Base-by-base conservation (phyloP, 2,329 filamentous ascomycete species). In the Mycosphaerella arachidis region DNA sequence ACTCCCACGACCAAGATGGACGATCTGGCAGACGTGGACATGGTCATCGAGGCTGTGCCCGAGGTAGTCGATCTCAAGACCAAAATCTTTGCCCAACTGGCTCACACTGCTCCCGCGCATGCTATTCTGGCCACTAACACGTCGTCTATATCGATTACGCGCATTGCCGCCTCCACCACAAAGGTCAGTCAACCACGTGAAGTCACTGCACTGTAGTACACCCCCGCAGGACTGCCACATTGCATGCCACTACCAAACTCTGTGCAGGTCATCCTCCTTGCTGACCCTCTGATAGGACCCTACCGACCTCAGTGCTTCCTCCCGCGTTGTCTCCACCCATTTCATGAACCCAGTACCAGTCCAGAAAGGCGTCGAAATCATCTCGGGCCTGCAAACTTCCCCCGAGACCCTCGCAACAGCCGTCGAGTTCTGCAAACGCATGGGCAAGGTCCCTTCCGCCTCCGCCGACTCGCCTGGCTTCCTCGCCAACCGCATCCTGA, bases 271-370 rank as follows among this genome's bases (percentile, higher is more conserved):
- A 65, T 63, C 46, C 57, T 59, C 51, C 60, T 60, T 60, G 33
- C 29, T 53, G 57, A 40, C 43, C 20, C 29, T 56, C 52, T 59
- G 57, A 81, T 81, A 58, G 63, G 86, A 96, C 72, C 88, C 91
- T 0, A 93, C 80, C 18, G 90, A 96, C 71, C 86, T 90, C 27
- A 88, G 87, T 48, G 89, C 87, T 45, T 89, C 91, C 48, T 93
- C 91, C 6, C 88, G 94, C 52, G 94, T 99, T 9, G 86, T 99
- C 57, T 91, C 91, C 55, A 97, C 94, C 16, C 94, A 99, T 76
- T 99, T 99, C 78, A 99, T 99, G 94, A 99, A 99, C 81, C 94
- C 94, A 0, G 94, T 99, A 0, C 94, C 94, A 1, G 79, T 99
- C 33, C 94, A 97, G 74, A 96, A 96, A 77, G 94, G 94, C 55